phyloP scores from a whole-genome alignment of 805 yeast genomes.

The Clavispora fructus region DNA sequence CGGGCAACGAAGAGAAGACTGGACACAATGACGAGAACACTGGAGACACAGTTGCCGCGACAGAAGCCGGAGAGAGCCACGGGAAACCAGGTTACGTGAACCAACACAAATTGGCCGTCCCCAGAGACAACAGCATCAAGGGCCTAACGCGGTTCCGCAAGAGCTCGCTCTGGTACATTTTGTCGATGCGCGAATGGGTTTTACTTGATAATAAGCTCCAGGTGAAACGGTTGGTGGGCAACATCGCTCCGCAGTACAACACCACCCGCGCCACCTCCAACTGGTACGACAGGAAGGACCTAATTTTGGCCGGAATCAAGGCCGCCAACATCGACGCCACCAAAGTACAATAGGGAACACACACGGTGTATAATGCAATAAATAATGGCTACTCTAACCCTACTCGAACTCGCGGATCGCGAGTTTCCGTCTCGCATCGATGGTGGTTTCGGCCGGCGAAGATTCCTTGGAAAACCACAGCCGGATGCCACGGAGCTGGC shows the following conservation, averaged over 20 bases:
- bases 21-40: conserved; percentile 1
- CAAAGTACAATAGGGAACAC: not conserved
- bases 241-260: conserved; percentile 21
- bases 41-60: conserved; percentile 14
- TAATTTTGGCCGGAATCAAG: conserved; percentile 21
- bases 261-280: conserved; percentile 11
- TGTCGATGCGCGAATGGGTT: conserved; percentile 70
- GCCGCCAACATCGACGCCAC: not conserved
- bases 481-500: conserved; percentile 19
- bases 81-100: conserved; percentile 20
- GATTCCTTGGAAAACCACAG: conserved; percentile 17
- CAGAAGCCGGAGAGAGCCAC: not conserved
- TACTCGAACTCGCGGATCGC: conserved; percentile 38
- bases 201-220: conserved; percentile 23
- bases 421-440: conserved; percentile 38
- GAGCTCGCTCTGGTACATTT: conserved; percentile 68
- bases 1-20: not conserved
- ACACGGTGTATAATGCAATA: not conserved
- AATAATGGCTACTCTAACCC: not conserved
- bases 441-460: conserved; percentile 19
- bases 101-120: conserved; percentile 28
- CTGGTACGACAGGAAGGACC: conserved; percentile 33
- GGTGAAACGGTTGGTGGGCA: conserved; percentile 20
- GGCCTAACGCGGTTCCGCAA: conserved; percentile 65
- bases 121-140: conserved; percentile 35